Percentiles rank a stretch among this genome's conserved stretches.
Conservation (phyloP, 1,139 yeast genomes). For the Saccharomyces hybrid region DNA sequence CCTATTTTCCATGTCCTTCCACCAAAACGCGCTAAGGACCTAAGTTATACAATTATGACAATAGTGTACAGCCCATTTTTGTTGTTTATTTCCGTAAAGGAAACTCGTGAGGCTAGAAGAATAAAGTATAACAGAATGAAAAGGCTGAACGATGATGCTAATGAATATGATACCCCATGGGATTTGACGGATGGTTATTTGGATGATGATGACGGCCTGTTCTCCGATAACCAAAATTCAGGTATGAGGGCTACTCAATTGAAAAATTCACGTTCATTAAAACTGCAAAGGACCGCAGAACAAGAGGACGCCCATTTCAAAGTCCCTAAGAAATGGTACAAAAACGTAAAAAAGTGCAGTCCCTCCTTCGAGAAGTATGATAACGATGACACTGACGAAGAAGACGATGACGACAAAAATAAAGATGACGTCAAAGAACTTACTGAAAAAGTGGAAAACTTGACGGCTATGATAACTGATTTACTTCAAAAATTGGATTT, state of each 20-base stretch:
- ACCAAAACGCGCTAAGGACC: constrained; percentile 20
- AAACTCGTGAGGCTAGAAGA: constrained; percentile 57
- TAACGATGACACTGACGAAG: not conserved
- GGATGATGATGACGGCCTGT: constrained; percentile 35
- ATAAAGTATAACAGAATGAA: constrained; percentile 62
- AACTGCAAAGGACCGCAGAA: constrained; percentile 55
- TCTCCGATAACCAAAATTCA: constrained; percentile 23
- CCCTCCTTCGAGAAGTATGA: not conserved
- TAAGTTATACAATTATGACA: constrained; percentile 51
- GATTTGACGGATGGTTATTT: constrained; percentile 69
- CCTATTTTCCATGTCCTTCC: constrained; percentile 29
- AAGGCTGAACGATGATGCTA: constrained; percentile 70
- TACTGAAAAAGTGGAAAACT: not conserved
- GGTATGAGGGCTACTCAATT: constrained; percentile 36
- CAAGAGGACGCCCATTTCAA: constrained; percentile 62
- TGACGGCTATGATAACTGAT: not conserved
- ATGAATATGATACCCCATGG: constrained; percentile 75
- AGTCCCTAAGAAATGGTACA: constrained; percentile 44
- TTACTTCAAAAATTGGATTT: not conserved
- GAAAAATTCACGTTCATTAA: constrained; percentile 38
- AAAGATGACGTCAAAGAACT: not conserved
- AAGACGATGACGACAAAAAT: not conserved
- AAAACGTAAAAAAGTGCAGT: constrained; percentile 35
- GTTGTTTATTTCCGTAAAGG: constrained; percentile 52
- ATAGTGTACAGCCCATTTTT: constrained; percentile 63